Base-by-base conservation (phyloP, 495 filamentous ascomycete genomes). In the Amphirosellinia nigrospora region DNA sequence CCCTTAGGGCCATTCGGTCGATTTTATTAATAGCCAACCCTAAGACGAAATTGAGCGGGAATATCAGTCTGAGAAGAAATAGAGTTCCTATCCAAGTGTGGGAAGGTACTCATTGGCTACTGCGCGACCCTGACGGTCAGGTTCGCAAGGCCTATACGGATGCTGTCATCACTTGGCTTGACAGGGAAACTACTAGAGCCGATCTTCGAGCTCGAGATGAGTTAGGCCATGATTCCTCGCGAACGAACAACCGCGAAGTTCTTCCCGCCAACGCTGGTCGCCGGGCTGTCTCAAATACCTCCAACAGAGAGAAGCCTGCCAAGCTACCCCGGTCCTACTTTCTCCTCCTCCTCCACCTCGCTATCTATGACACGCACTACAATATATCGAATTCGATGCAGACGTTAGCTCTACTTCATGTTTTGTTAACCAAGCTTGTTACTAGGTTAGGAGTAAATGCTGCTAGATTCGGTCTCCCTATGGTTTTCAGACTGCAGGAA, bases 21-120 rank as follows among this genome's bases (percentile, higher is more conserved):
- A 91, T 97, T 62, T 79, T 98, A 4, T 79, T 88, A 9, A 91
- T 96, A 23, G 93, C 93, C 4, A 95, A 95, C 70, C 85, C 87
- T 23, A 85, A 85, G 39, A 82, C 82, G 3, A 86, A 87, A 66
- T 82, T 88, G 56, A 87, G 83, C 67, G 84, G 86, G 28, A 88
- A 88, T 30, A 83, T 87, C 0, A 88, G 85, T 13, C 85, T 94
- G 52, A 88, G 88, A 1, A 87, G 94, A 69, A 92, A 90, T 73
- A 86, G 80, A 38, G 92, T 97, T 2, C 88, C 89, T 3, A 85
- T 95, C 43, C 85, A 91, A 45, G 90, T 93, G 0, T 98, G 94
- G 94, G 93, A 97, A 78, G 93, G 93, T 15, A 96, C 94, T 0
- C 93, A 97, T 65, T 96, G 92, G 89, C 86, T 98, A 55, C 81